These are phyloP conservation scores for Lipomyces sp. DNA, from an alignment of 805 yeast species.

Conservation along the genomic window DNA sequence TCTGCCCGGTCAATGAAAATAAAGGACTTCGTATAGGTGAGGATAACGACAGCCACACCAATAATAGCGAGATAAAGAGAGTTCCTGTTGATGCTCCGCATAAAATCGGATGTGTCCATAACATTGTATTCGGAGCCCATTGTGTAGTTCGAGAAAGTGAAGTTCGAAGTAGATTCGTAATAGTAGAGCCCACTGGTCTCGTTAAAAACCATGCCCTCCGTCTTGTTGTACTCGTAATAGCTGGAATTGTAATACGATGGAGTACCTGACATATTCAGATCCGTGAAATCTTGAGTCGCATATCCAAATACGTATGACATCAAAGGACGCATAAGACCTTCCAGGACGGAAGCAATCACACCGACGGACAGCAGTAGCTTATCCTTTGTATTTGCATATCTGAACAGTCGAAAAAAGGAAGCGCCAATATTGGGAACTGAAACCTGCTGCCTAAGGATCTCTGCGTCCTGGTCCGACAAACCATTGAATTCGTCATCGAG, in stretches of 20 bases:
- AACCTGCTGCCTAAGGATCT: constrained; percentile 38
- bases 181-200: constrained; percentile 8
- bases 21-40: constrained; percentile 37
- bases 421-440: constrained; percentile 30
- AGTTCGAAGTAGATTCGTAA: constrained; percentile 5
- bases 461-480: constrained; percentile 37
- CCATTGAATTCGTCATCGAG: constrained; percentile 29
- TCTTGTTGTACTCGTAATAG: constrained; percentile 1
- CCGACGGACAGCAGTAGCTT: constrained; percentile 34
- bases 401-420: constrained; percentile 33
- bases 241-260: constrained; percentile 3
- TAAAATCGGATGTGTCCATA: constrained; percentile 7
- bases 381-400: constrained; percentile 39
- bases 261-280: constrained; percentile 3
- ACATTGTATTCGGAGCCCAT: neutral
- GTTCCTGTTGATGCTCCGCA: constrained; percentile 17
- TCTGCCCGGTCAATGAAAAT: constrained; percentile 44
- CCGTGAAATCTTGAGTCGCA: constrained; percentile 40
- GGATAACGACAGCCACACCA: constrained; percentile 37
- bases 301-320: constrained; percentile 42
- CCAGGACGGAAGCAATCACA: constrained; percentile 37
- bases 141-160: constrained; percentile 9
- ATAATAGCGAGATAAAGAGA: constrained; percentile 42
- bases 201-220: constrained; percentile 10
- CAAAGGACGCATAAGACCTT: constrained; percentile 42